These are phyloP conservation scores for Populus hybrid DNA, from an alignment of 441 rosid species.

Conservation along the genomic window DNA sequence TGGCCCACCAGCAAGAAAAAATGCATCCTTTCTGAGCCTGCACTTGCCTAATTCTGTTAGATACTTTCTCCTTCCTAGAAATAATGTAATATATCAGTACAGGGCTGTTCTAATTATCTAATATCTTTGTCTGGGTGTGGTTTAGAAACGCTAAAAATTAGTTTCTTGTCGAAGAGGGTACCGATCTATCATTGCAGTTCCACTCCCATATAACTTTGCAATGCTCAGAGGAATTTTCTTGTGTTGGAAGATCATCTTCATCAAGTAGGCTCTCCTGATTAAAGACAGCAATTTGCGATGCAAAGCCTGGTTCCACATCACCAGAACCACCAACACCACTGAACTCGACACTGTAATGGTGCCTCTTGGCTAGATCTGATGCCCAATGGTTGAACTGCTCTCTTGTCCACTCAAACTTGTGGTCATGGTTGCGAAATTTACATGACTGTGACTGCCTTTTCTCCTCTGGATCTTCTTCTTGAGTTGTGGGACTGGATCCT, in stretches of 20 bases:
- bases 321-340: conserved; percentile 90
- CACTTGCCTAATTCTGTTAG: neutral
- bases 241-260: conserved; percentile 21
- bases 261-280: conserved; percentile 23
- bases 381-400: conserved; percentile 85
- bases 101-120: neutral
- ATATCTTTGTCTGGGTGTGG: neutral
- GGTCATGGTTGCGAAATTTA: conserved; percentile 90
- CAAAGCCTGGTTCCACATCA: conserved; percentile 75
- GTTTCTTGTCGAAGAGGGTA: conserved; percentile 1
- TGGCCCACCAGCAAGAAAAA: neutral
- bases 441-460: conserved; percentile 46
- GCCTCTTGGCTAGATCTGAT: conserved; percentile 47
- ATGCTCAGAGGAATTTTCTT: conserved; percentile 19
- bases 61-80: neutral
- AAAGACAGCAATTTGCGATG: conserved; percentile 91
- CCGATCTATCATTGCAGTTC: conserved; percentile 25
- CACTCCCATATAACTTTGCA: conserved; percentile 76
- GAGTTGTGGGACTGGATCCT: conserved; percentile 36
- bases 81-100: neutral
- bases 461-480: conserved; percentile 65
- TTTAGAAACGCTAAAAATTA: neutral
- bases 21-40: neutral
- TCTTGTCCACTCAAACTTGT: conserved; percentile 98
- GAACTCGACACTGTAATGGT: conserved; percentile 70